phyloP scores from a whole-genome alignment of 1,284 basidiomycete species.

The Boletus subluridellus region DNA sequence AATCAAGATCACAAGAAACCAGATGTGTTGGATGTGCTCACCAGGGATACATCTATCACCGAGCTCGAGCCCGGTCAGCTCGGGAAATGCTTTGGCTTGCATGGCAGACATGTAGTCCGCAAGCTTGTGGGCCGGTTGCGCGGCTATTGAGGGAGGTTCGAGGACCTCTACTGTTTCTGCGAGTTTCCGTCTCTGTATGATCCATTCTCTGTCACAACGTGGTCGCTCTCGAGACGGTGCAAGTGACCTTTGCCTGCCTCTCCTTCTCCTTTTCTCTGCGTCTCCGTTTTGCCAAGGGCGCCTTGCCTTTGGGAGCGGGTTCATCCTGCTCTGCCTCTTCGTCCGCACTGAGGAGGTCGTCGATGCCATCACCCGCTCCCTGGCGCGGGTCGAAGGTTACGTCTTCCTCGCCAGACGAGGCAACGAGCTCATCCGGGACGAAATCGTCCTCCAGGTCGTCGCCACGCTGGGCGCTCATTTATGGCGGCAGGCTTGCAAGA shows the following conservation, averaged over 20 bases:
- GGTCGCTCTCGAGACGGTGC: conserved; percentile 21
- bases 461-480: conserved; percentile 45
- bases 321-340: conserved; percentile 39
- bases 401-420: conserved; percentile 56
- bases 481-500: conserved; percentile 6
- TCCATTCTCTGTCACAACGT: conserved; percentile 6
- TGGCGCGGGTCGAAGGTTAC: conserved; percentile 40
- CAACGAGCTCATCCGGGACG: conserved; percentile 65
- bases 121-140: conserved; percentile 53
- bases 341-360: conserved; percentile 43
- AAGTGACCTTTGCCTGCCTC: conserved; percentile 55
- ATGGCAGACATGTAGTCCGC: conserved; percentile 57
- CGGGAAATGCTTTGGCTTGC: conserved; percentile 63
- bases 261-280: conserved; percentile 68
- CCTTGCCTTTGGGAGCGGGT: conserved; percentile 26
- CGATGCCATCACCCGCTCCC: conserved; percentile 40
- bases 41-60: conserved; percentile 71
- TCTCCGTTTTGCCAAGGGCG: conserved; percentile 57
- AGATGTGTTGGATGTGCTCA: conserved; percentile 35
- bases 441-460: conserved; percentile 84
- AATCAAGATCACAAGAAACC: conserved; percentile 38
- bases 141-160: conserved; percentile 50
- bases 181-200: conserved; percentile 59
- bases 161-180: conserved; percentile 41
- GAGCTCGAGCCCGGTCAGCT: conserved; percentile 67